A percentile compares a stretch with the other conserved stretches of the same genome.
These are phyloP conservation scores for Fusarium sp. DNA, from an alignment of 2,329 filamentous ascomycete species.

Conservation along the genomic window DNA sequence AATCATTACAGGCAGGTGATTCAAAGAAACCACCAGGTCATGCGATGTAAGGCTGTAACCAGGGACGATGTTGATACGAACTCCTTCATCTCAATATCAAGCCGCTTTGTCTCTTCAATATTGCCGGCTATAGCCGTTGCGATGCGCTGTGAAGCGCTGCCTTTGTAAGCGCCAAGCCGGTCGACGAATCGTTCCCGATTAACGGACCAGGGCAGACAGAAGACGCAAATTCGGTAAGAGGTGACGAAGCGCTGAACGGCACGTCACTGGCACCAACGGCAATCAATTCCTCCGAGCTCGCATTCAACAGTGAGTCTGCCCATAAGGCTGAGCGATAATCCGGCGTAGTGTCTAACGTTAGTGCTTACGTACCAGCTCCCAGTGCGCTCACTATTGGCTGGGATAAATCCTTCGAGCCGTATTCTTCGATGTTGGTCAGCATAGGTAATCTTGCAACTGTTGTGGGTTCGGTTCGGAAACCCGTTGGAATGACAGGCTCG, in stretches of 20 bases:
- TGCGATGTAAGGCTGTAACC: background rate
- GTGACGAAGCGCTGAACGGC: too few relatives aligned
- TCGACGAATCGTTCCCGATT: background rate
- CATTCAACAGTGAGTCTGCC: too few relatives aligned
- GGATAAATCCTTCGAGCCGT: background rate
- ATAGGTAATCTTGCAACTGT: too few relatives aligned
- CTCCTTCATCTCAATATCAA: too few relatives aligned
- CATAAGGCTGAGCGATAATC: background rate
- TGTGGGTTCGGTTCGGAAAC: too few relatives aligned
- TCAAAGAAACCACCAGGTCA: background rate
- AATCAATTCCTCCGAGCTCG: background rate
- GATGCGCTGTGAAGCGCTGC: background rate
- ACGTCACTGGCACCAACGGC: too few relatives aligned
- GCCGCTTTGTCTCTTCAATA: background rate
- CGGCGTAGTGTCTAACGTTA: too few relatives aligned
- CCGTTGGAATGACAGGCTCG: background rate
- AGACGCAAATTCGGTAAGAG: too few relatives aligned
- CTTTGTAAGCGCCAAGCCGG: background rate
- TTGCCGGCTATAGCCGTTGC: background rate
- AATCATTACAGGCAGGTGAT: background rate
- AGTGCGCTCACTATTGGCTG: background rate
- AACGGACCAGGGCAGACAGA: too few relatives aligned
- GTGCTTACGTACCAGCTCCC: background rate
- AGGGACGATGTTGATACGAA: too few relatives aligned
- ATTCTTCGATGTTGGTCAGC: background rate